Base-by-base conservation (phyloP, 1,284 basidiomycete species). In the Trichosporon faecale region DNA sequence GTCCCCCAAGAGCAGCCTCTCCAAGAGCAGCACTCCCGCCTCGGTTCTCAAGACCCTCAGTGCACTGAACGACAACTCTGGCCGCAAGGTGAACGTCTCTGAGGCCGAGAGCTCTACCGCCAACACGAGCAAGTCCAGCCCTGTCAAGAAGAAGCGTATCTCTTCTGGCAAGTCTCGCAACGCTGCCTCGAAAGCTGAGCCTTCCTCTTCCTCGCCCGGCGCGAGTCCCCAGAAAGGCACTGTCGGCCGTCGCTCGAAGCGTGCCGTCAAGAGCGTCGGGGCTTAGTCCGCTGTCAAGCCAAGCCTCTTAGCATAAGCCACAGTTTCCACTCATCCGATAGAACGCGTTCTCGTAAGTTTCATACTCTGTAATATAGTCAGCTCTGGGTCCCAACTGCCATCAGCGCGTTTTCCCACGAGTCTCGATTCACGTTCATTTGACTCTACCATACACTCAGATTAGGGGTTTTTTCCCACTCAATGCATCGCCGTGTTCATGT, bases 41-140 rank as follows among this genome's bases (percentile, higher is more conserved):
- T 40, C 37, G n/a, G 37, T 44, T n/a, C 64, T 65, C 29, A 61
- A 61, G 57, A 29, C 57, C 7, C 57, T 61, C 27, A 61, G 29
- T n/a, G 29, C 29, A 4, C 11, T 65, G 29, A 12, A 25, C 46
- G 65, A 64, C 18, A 72, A 27, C 31, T 27, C 67, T n/a, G 31
- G 12, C 18, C 67, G 64, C 46, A 55, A 67, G 31, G 46, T 46
- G 64, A 67, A 37, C 46, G 65, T 63, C 31, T n/a, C n/a, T 16
- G 25, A 25, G 2, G 2, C 40, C 5, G 29, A 44, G 31, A 55
- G 2, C 23, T 11, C 14, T 8, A n/a, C 16, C 29, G 11, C 64
- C 35, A 46, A 18, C 21, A n/a, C 68, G 18, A 65, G 35, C 64
- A 61, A 46, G 29, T 14, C 63, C 9, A 33, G 31, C 21, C n/a